Evolutionary conservation across 2,329 filamentous ascomycete genomes (phyloP).

Genomic region (Pseudocercospora vitis): DNA sequence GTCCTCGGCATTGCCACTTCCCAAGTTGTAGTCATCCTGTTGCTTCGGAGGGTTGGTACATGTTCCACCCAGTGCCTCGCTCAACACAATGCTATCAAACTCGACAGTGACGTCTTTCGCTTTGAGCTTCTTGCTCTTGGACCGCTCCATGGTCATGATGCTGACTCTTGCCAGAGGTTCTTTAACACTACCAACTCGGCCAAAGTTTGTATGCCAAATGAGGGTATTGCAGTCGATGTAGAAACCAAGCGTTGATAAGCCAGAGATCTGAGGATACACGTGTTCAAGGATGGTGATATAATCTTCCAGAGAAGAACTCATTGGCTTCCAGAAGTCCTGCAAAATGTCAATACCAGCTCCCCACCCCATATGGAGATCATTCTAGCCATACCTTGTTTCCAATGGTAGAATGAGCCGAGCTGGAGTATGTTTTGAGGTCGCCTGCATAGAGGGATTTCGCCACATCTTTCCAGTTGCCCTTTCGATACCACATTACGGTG

Average conservation of each 20-base stretch:
- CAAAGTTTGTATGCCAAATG: background rate
- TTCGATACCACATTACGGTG: background rate
- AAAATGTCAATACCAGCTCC: background rate
- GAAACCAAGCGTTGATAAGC: background rate
- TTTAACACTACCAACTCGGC: background rate
- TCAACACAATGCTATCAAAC: background rate
- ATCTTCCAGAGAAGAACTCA: background rate
- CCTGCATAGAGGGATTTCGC: background rate
- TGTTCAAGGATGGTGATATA: background rate
- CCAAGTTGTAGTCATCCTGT: background rate
- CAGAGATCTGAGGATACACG: background rate
- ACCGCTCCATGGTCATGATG: background rate
- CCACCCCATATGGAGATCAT: background rate
- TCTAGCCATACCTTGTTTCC: background rate
- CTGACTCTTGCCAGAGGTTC: background rate
- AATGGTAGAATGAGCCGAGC: background rate
- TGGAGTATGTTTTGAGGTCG: background rate
- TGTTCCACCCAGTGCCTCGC: background rate
- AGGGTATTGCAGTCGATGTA: conserved; percentile 2
- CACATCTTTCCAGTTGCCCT: background rate
- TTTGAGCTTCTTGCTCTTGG: background rate
- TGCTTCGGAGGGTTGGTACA: background rate
- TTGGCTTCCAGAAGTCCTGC: background rate
- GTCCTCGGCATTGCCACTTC: background rate
- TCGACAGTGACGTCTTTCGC: background rate